Evolutionary conservation across 2,329 filamentous ascomycete species (phyloP).

Genomic region (Pestalotiopsis sp.): DNA sequence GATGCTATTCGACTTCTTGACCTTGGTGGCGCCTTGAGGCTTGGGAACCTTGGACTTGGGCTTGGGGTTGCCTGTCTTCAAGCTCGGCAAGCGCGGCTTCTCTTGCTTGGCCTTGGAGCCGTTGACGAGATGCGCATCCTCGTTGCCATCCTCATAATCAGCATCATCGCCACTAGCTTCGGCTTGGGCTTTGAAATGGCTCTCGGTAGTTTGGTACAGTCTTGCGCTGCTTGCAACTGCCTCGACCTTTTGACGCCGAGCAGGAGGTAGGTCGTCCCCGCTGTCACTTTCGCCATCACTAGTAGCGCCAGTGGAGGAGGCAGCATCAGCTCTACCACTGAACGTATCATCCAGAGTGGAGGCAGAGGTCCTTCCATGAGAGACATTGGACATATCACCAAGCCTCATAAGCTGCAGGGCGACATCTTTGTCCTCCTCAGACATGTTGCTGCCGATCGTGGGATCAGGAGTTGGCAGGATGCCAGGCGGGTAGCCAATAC

Average conservation of each 20-base stretch:
- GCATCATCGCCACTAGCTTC: conserved; percentile 62
- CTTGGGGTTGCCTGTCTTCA: conserved; percentile 46
- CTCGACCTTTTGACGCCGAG: conserved; percentile 61
- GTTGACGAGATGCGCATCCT: conserved; percentile 44
- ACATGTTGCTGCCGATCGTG: conserved; percentile 96
- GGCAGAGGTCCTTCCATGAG: conserved; percentile 88
- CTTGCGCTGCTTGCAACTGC: conserved; percentile 43
- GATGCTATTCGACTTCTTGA: conserved; percentile 51
- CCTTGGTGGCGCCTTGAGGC: conserved; percentile 45
- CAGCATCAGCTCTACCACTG: conserved; percentile 83
- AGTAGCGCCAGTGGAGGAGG: conserved; percentile 83
- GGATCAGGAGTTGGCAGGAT: conserved; percentile 92
- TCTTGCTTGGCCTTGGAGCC: conserved; percentile 45
- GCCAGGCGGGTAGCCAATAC: conserved; percentile 60
- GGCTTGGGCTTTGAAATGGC: conserved; percentile 48
- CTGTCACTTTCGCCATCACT: conserved; percentile 75
- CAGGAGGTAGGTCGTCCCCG: conserved; percentile 62
- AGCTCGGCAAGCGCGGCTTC: conserved; percentile 31
- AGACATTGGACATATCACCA: conserved; percentile 91
- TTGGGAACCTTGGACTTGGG: conserved; percentile 38
- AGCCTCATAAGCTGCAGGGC: conserved; percentile 96
- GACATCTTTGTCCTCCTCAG: conserved; percentile 91
- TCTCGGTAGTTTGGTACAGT: conserved; percentile 54
- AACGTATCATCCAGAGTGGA: conserved; percentile 93
- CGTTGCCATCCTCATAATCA: conserved; percentile 50